Percentiles rank a stretch among this genome's conserved stretches.
Evolutionary conservation across 2,329 filamentous ascomycete species (phyloP).

Genomic region (Cercospora canescens): DNA sequence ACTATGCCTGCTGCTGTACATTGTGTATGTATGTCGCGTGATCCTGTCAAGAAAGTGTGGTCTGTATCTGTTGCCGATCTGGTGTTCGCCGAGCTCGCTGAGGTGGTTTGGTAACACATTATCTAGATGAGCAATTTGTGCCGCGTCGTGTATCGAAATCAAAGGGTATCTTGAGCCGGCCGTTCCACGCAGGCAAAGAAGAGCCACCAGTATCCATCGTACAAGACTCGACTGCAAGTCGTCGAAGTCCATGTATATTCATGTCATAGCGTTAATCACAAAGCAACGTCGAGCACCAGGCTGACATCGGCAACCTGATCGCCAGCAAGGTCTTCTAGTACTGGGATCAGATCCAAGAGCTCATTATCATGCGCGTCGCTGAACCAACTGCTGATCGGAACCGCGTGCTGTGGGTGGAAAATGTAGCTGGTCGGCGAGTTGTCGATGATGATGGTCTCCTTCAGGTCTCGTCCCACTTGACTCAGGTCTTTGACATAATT

Average conservation of each 20-base stretch:
- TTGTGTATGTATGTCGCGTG: conserved; percentile 4
- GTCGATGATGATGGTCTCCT: conserved; percentile 99
- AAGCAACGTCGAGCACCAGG: conserved; percentile 86
- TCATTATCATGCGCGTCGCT: conserved; percentile 99
- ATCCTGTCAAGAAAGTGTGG: conserved; percentile 12
- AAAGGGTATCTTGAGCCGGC: conserved; percentile 26
- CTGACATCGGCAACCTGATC: conserved; percentile 91
- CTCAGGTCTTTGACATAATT: conserved; percentile 99
- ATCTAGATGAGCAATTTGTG: conserved; percentile 17
- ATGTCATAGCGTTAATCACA: conserved; percentile 44
- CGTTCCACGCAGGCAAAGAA: conserved; percentile 14
- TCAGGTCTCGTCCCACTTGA: conserved; percentile 90
- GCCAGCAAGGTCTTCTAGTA: conserved; percentile 93
- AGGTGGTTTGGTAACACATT: conserved; percentile 17
- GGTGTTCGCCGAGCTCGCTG: conserved; percentile 6
- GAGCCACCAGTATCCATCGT: conserved; percentile 9
- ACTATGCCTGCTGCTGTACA: no score
- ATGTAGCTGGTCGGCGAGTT: conserved; percentile 99
- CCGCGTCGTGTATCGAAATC: conserved; percentile 21
- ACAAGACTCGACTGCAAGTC: conserved; percentile 5
- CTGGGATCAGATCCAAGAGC: conserved; percentile 92
- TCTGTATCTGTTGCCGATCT: conserved; percentile 15
- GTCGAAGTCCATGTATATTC: neutral
- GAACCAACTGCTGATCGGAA: conserved; percentile 99
- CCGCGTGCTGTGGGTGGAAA: conserved; percentile 97